phyloP scores from a whole-genome alignment of 345 rosid genomes.

The Limnanthes douglasii region DNA sequence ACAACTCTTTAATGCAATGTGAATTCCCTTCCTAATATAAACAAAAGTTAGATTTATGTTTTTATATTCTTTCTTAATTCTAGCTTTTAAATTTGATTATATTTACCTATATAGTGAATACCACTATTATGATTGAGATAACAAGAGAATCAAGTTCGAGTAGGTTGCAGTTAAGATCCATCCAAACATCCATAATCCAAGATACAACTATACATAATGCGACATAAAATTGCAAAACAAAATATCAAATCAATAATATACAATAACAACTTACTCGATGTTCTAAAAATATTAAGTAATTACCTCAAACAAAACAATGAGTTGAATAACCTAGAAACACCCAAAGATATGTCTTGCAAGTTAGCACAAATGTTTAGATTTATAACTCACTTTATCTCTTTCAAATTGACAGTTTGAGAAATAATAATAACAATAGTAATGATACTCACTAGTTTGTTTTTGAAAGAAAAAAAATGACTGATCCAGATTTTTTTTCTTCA shows the following conservation, averaged over 20 bases:
- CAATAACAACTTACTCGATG: background rate
- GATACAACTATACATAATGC: constrained; percentile 51
- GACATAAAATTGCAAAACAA: constrained; percentile 40
- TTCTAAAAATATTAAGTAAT: constrained; percentile 5
- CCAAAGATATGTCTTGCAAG: constrained; percentile 66
- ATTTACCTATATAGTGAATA: constrained; percentile 66
- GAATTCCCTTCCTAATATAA: constrained; percentile 68
- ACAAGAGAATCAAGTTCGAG: constrained; percentile 79
- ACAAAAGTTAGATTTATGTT: too few relatives aligned
- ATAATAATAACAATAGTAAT: background rate
- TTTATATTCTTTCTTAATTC: too few relatives aligned
- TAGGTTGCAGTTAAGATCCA: constrained; percentile 78
- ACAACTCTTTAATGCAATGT: constrained; percentile 76
- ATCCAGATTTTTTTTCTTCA: constrained; percentile 91
- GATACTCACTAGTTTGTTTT: constrained; percentile 61
- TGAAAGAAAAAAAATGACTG: constrained; percentile 84
- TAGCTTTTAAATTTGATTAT: constrained; percentile 1
- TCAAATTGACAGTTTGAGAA: background rate
- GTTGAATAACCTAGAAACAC: constrained; percentile 92
- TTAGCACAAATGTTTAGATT: background rate
- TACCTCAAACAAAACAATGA: constrained; percentile 79
- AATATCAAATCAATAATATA: background rate
- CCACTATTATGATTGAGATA: constrained; percentile 40
- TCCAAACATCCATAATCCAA: constrained; percentile 60
- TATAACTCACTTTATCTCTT: too few relatives aligned